Evolutionary conservation across 2,329 filamentous ascomycete species (phyloP), one percentile per base, ranked within the genome.

Genomic region (Elsinoe batatas): DNA sequence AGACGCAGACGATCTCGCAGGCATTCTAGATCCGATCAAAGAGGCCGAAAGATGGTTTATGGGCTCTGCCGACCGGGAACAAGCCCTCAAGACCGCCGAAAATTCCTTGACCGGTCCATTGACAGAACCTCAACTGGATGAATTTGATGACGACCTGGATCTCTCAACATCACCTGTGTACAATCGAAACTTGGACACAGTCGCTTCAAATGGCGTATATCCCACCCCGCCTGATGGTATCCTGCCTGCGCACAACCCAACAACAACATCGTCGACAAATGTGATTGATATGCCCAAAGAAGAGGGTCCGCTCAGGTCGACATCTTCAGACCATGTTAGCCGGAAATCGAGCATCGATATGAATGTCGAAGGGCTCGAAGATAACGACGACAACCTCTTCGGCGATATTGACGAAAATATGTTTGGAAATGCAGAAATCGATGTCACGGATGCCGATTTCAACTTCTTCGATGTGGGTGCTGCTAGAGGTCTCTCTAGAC

Each of bases 361-460:
- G 4, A 46, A 57, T 12, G n/a, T 42, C n/a, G 22, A 36, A 36
- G 30, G 46, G 5, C 47, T 64, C 62, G 53, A 57, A 57, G 60
- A 57, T 59, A 37, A 78, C 78, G 72, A 75, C 36, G 78, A 80
- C 58, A 79, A 83, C 61, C 71, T 87, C 6, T 86, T 87, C 64
- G 83, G 77, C 17, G 84, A 87, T 55, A 75, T 87, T 61, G 82
- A 82, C 11, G 80, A 79, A 7, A 84, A 88, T 61, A 79, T 85
- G 61, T 88, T 88, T 68, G 82, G 78, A n/a, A 80, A 83, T n/a
- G 79, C 81, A 59, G 47, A 44, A 11, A 26, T 44, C 12, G 80
- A 73, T n/a, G 74, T 91, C n/a, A 90, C 85, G 1, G 88, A 93
- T 62, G 87, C 82, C 5, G 88, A 93, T 64, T 91, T 91, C 66